A percentile compares a stretch with the other conserved stretches of the same genome.
phyloP scores from a whole-genome alignment of 805 yeast species.

The Wickerhamomyces mucosus region DNA sequence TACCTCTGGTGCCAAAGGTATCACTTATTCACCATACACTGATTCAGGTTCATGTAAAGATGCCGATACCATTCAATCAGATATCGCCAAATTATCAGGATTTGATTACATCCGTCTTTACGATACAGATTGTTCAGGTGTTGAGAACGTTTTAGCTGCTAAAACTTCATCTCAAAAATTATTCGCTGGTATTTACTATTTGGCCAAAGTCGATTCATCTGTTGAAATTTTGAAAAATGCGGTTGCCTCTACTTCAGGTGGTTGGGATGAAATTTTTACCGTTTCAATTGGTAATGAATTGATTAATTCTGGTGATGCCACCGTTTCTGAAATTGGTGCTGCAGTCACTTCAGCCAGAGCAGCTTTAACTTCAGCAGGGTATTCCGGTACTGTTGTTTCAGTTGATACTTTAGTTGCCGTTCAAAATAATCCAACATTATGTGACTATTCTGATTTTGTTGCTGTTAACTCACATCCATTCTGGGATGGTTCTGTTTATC shows the following conservation, averaged over 20 bases:
- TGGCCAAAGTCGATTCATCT: constrained; percentile 33
- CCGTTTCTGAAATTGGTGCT: constrained; percentile 34
- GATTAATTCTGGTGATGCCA: constrained; percentile 42
- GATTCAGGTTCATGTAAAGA: constrained; percentile 47
- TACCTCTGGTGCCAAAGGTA: constrained; percentile 40
- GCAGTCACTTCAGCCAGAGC: constrained; percentile 41
- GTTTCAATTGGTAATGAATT: constrained; percentile 58
- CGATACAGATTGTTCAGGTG: constrained; percentile 52
- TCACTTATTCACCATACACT: constrained; percentile 58
- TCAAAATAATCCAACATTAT: constrained; percentile 38
- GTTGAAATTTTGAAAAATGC: constrained; percentile 35
- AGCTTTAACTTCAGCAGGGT: constrained; percentile 35
- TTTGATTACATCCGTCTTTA: constrained; percentile 49
- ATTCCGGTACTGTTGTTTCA: constrained; percentile 47
- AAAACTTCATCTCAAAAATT: constrained; percentile 39
- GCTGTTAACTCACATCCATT: constrained; percentile 63
- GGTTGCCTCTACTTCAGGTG: constrained; percentile 30
- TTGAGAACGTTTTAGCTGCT: constrained; percentile 40
- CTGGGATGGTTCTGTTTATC: constrained; percentile 46
- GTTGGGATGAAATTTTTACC: constrained; percentile 52
- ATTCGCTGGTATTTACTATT: constrained; percentile 50
- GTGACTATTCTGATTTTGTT: constrained; percentile 49
- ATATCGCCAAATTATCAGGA: constrained; percentile 32
- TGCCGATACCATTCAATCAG: constrained; percentile 35
- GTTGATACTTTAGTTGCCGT: constrained; percentile 63